Percentiles rank a stretch among this genome's conserved stretches.
phyloP scores from a whole-genome alignment of 2,329 filamentous ascomycete genomes.

The Cordyceps javanica region DNA sequence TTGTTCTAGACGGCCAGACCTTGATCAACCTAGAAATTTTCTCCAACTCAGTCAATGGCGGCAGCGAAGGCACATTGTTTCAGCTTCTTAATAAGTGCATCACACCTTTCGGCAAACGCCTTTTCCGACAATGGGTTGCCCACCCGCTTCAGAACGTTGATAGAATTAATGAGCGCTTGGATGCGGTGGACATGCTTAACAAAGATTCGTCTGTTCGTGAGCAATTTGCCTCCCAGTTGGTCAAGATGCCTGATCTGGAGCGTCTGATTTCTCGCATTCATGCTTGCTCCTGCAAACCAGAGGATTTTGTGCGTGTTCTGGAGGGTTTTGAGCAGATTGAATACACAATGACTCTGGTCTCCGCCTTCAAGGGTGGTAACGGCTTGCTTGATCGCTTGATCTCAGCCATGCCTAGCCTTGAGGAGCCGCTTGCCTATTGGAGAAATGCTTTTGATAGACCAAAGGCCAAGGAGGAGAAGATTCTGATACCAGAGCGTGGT shows the following conservation, averaged over 20 bases:
- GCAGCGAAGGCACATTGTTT: constrained; percentile 81
- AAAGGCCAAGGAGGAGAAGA: constrained; percentile 70
- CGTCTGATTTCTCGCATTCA: constrained; percentile 91
- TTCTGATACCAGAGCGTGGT: constrained; percentile 78
- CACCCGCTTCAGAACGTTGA: constrained; percentile 82
- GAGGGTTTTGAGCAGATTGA: constrained; percentile 98
- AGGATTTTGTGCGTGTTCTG: constrained; percentile 88
- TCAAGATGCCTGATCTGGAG: constrained; percentile 90
- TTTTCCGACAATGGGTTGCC: constrained; percentile 95
- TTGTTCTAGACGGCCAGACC: constrained; percentile 92
- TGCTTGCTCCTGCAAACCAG: constrained; percentile 79
- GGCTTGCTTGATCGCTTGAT: constrained; percentile 82
- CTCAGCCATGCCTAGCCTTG: constrained; percentile 77
- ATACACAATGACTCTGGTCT: constrained; percentile 79
- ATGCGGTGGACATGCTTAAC: constrained; percentile 91
- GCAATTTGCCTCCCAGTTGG: constrained; percentile 80
- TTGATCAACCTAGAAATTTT: constrained; percentile 98
- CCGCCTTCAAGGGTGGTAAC: constrained; percentile 66
- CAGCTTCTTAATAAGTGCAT: constrained; percentile 87
- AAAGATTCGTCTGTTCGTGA: constrained; percentile 75
- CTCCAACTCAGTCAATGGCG: constrained; percentile 83
- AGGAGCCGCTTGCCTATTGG: constrained; percentile 72
- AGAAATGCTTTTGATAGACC: constrained; percentile 82
- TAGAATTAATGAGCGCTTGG: constrained; percentile 87
- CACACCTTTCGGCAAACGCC: constrained; percentile 92